phyloP scores from a whole-genome alignment of 495 filamentous ascomycete species.

The Talaromyces stipitatus region DNA sequence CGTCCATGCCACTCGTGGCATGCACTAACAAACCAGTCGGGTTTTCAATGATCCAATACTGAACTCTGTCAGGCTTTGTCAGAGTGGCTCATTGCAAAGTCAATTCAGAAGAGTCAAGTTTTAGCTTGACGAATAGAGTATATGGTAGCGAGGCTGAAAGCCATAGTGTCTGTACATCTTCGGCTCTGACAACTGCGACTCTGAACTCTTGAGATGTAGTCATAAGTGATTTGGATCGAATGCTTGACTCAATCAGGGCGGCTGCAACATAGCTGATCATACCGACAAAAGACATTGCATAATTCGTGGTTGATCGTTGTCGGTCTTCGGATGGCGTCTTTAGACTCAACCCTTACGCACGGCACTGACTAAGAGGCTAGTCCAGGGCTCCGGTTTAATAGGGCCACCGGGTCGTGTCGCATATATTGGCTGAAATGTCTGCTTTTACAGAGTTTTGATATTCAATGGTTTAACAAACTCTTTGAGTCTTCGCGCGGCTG shows the following conservation, averaged over 20 bases:
- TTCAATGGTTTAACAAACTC: too few species aligned
- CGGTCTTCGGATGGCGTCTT: not conserved
- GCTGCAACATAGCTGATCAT: too few species aligned
- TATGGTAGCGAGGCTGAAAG: not conserved
- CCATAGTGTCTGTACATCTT: too few species aligned
- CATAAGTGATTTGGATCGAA: too few species aligned
- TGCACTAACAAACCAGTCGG: not conserved
- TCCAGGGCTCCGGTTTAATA: not conserved
- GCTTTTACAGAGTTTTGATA: too few species aligned
- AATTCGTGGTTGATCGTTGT: not conserved
- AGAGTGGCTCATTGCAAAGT: not conserved
- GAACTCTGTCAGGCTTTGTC: not conserved
- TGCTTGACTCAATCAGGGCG: too few species aligned
- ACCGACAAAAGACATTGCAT: not conserved
- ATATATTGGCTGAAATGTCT: not conserved
- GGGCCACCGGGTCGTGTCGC: not conserved
- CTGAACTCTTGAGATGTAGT: too few species aligned
- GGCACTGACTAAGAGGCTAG: not conserved
- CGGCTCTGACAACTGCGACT: not conserved
- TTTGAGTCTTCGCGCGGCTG: not conserved
- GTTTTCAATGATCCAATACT: not conserved
- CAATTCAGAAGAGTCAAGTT: not conserved
- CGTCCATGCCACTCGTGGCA: not conserved
- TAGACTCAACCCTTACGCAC: not conserved
- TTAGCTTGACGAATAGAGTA: not conserved